These are phyloP conservation scores for Psilocybe subaeruginosa DNA, from an alignment of 768 basidiomycete species.

Conservation along the genomic window DNA sequence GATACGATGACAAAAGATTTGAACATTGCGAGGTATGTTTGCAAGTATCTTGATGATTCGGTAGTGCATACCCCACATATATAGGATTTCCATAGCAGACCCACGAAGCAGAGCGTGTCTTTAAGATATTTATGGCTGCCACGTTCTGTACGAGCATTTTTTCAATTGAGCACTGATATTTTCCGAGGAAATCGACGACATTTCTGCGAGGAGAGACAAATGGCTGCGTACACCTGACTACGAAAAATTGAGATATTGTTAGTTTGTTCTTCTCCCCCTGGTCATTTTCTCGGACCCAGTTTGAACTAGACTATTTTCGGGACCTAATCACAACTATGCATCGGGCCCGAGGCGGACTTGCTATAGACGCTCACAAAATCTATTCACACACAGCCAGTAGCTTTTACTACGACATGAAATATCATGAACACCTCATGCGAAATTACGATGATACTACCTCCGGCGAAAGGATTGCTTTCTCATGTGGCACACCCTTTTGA, in stretches of 20 bases:
- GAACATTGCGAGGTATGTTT: slow-evolving; percentile 1
- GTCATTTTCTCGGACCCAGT: not conserved
- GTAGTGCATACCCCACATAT: not conserved
- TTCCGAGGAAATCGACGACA: slow-evolving; percentile 10
- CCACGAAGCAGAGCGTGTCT: too few species aligned
- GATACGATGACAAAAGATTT: slow-evolving; percentile 16
- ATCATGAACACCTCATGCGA: too few species aligned
- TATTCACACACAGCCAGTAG: too few species aligned
- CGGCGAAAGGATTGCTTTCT: too few species aligned
- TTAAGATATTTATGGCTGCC: not conserved
- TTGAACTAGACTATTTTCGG: not conserved
- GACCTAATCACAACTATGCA: not conserved
- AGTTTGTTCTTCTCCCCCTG: not conserved
- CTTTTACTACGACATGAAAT: too few species aligned
- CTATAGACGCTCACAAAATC: not conserved
- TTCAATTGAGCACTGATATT: not conserved
- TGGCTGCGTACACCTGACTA: not conserved
- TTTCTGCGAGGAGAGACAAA: slow-evolving; percentile 4
- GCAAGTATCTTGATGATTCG: slow-evolving; percentile 1
- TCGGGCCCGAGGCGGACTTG: not conserved
- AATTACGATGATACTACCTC: too few species aligned
- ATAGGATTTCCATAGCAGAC: not conserved
- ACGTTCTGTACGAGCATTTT: not conserved
- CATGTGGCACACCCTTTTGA: too few species aligned
- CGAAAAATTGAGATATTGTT: not conserved